Conservation (phyloP, 371 early-diverging fungal species). For the Rhizopus delemar region DNA sequence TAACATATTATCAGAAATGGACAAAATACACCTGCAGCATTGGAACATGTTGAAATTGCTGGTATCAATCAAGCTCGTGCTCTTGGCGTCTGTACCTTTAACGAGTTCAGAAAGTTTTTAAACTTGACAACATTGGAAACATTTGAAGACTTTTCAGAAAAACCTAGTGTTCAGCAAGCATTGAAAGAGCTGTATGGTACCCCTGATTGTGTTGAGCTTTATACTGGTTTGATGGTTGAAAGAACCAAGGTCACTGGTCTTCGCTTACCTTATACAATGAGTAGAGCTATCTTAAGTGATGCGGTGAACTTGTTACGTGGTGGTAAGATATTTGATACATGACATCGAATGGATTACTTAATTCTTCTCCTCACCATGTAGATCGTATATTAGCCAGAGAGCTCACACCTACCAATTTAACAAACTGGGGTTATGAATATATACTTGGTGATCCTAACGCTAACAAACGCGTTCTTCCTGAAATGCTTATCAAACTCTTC, state of each 20-base stretch:
- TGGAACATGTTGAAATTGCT: conserved; percentile 49
- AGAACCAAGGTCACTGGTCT: conserved; percentile 41
- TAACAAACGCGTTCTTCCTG: conserved; percentile 24
- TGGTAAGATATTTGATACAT: conserved; percentile 29
- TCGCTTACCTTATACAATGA: conserved; percentile 52
- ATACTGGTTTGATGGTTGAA: conserved; percentile 53
- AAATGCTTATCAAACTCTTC: conserved; percentile 16
- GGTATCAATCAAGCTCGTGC: conserved; percentile 49
- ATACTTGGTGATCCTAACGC: conserved; percentile 24
- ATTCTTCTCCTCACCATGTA: conserved; percentile 1
- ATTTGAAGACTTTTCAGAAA: conserved; percentile 48
- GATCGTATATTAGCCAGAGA: conserved; percentile 36
- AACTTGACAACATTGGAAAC: conserved; percentile 39
- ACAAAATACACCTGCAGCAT: conserved; percentile 40
- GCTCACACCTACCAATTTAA: conserved; percentile 40
- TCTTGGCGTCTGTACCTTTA: conserved; percentile 44
- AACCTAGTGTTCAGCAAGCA: conserved; percentile 35
- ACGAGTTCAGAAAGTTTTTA: conserved; percentile 50
- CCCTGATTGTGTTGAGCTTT: conserved; percentile 52
- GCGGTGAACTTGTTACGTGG: conserved; percentile 54
- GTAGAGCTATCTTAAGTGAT: conserved; percentile 53
- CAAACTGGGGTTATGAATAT: conserved; percentile 44
- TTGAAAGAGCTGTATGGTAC: conserved; percentile 48
- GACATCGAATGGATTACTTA: neutral
- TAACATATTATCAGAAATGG: conserved; percentile 35